phyloP scores from a whole-genome alignment of 1,284 basidiomycete species.

The Trichosporon sp. region DNA sequence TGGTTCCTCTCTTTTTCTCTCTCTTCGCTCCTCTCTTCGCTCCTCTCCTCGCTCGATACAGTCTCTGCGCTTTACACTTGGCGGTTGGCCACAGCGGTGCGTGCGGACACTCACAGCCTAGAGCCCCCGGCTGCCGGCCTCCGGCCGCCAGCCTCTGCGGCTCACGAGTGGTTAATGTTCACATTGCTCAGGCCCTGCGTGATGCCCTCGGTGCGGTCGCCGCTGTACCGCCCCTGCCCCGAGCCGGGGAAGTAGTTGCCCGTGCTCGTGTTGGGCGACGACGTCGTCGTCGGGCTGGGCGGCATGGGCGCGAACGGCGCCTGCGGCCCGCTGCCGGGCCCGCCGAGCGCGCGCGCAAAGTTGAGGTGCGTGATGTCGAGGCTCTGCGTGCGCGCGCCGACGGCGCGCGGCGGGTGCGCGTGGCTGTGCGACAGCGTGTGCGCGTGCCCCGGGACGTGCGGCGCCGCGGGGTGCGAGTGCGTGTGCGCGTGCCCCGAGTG shows the following conservation, averaged over 20 bases:
- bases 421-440: slow-evolving; percentile 25
- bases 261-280: slow-evolving; percentile 34
- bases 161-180: slow-evolving; percentile 27
- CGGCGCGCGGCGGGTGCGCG: slow-evolving; percentile 33
- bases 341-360: slow-evolving; percentile 34
- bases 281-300: slow-evolving; percentile 26
- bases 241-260: slow-evolving; percentile 31
- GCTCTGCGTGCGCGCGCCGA: slow-evolving; percentile 48
- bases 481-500: slow-evolving; percentile 53
- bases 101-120: too few species aligned
- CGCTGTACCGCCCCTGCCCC: slow-evolving; percentile 18
- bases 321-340: slow-evolving; percentile 1
- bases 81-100: too few species aligned
- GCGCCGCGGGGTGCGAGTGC: not conserved
- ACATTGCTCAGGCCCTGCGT: slow-evolving; percentile 35
- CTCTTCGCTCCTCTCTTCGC: too few species aligned
- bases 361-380: slow-evolving; percentile 50
- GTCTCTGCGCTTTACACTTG: too few species aligned
- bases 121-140: too few species aligned
- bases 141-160: too few species aligned
- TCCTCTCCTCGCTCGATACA: too few species aligned
- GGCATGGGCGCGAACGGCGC: slow-evolving; percentile 33
- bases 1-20: too few species aligned
- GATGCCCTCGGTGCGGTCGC: slow-evolving; percentile 25
- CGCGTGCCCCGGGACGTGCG: slow-evolving; percentile 16